Percentiles rank a stretch among this genome's conserved stretches.
Evolutionary conservation across 345 rosid genomes (phyloP).

Genomic region (Brassica napus): DNA sequence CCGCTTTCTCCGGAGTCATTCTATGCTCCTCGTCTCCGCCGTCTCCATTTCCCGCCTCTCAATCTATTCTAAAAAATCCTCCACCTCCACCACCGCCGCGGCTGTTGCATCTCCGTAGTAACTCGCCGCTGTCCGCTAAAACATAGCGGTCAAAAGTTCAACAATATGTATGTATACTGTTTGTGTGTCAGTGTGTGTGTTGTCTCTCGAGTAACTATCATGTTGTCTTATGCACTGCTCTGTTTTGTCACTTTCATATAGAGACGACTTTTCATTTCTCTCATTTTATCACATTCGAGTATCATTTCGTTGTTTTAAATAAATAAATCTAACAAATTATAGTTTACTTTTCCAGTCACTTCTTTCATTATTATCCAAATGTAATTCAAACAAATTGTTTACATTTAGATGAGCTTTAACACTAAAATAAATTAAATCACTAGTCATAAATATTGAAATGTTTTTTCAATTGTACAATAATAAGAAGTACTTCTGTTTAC

Average conservation of each 20-base stretch:
- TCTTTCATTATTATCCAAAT: neutral
- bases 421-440: too few species aligned
- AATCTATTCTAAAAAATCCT: slow-evolving; percentile 1
- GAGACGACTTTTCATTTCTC: neutral
- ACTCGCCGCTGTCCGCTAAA: neutral
- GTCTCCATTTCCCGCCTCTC: slow-evolving; percentile 59
- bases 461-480: too few species aligned
- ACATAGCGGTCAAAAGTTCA: neutral
- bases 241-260: slow-evolving; percentile 10
- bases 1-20: slow-evolving; percentile 59
- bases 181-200: neutral
- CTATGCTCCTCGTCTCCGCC: slow-evolving; percentile 55
- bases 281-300: neutral
- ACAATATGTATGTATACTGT: neutral
- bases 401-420: neutral
- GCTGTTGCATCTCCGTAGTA: neutral
- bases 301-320: neutral
- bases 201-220: slow-evolving; percentile 11
- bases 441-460: too few species aligned
- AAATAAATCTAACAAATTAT: neutral
- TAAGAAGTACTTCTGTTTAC: too few species aligned
- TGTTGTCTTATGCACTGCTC: neutral
- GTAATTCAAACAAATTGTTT: neutral
- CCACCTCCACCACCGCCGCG: slow-evolving; percentile 6
- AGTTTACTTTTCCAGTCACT: neutral